These are phyloP conservation scores for Dioszegia crocea DNA, from an alignment of 768 basidiomycete genomes.

Conservation along the genomic window DNA sequence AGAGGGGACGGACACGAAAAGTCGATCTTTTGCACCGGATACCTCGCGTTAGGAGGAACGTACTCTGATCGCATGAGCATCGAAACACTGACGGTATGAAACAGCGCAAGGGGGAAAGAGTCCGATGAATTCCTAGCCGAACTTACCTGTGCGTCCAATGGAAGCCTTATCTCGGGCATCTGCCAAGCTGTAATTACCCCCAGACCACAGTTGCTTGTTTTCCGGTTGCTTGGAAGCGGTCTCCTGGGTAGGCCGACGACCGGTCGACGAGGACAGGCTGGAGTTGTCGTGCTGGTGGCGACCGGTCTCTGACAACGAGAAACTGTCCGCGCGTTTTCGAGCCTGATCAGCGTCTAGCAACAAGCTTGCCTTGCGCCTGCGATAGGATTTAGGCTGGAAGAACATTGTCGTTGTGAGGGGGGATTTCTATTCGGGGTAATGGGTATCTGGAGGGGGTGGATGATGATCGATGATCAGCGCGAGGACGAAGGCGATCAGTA, in stretches of 20 bases:
- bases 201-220: no score
- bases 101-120: no score
- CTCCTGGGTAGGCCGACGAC: neutral
- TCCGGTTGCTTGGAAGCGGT: no score
- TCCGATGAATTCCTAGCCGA: no score
- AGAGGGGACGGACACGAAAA: neutral
- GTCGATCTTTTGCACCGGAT: neutral
- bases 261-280: neutral
- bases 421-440: neutral
- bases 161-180: no score
- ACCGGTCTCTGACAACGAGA: neutral
- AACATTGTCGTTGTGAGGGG: neutral
- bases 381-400: constrained; percentile 8
- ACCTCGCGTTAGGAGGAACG: neutral
- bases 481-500: neutral
- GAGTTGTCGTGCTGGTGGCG: neutral
- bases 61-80: no score
- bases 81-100: no score
- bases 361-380: neutral
- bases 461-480: no score
- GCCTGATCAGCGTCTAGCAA: neutral
- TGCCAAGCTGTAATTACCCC: no score
- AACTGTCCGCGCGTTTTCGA: neutral
- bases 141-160: no score
- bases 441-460: neutral